A percentile compares a stretch with the other conserved stretches of the same genome.
Conservation (phyloP, 179 eudicot genomes). For the Pouteria campechiana region DNA sequence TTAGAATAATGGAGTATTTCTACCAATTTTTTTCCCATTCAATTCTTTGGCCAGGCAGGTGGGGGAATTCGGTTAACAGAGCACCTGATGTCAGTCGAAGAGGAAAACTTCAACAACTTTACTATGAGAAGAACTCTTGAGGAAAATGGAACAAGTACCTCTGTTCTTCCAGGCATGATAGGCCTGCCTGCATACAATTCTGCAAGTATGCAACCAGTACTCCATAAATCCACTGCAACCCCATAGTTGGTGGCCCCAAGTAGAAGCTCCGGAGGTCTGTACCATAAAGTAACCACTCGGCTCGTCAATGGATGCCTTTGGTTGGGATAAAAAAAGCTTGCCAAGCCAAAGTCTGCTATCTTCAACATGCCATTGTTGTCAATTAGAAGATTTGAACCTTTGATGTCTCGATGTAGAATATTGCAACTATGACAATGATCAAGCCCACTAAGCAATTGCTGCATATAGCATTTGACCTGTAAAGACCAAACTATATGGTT, state of each 20-base stretch:
- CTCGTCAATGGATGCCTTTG: constrained; percentile 48
- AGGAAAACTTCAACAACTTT: no score
- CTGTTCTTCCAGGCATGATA: constrained; percentile 63
- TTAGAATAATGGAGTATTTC: no score
- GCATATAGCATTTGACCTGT: constrained; percentile 82
- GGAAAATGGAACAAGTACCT: constrained; percentile 20
- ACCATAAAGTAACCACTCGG: constrained; percentile 67
- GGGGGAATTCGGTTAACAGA: no score
- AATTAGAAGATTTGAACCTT: constrained; percentile 72
- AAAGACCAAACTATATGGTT: background rate
- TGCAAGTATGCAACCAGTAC: constrained; percentile 61
- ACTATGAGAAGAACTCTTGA: background rate
- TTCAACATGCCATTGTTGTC: constrained; percentile 63
- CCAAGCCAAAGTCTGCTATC: constrained; percentile 75
- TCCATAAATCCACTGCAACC: constrained; percentile 60
- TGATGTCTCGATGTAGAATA: constrained; percentile 63
- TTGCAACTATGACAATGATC: constrained; percentile 73
- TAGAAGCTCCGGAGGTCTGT: constrained; percentile 63
- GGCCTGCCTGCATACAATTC: constrained; percentile 63
- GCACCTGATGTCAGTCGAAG: no score
- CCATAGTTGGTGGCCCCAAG: constrained; percentile 66
- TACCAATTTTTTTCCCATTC: no score
- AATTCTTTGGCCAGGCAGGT: no score
- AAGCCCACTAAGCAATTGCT: constrained; percentile 67
- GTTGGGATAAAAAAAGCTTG: constrained; percentile 39